Base-by-base conservation (phyloP, 495 filamentous ascomycete genomes). In the Acidiella bohemica region DNA sequence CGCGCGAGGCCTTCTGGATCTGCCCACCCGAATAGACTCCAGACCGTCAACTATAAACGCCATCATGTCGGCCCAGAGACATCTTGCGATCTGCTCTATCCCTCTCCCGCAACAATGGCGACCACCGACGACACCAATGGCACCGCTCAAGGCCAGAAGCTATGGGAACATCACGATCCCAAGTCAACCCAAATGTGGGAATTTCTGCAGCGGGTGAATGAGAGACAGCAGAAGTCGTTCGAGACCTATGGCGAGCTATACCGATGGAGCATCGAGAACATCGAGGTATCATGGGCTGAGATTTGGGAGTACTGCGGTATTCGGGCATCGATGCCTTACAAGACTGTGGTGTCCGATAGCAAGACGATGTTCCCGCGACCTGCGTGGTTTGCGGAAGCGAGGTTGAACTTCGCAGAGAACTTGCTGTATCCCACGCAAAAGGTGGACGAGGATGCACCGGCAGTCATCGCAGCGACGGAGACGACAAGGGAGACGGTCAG, bases 371-470 rank as follows among this genome's bases (percentile, higher is more conserved):
- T 90, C 53, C 90, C 90, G 10, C 72, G 81, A 27, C 86, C 90
- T 1, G 61, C 68, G 19, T 95, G 93, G 66, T 97, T 93, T 55
- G 57, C 72, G 28, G 80, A 78, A 5, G 74, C 81, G 14, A 74
- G 62, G 32, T 63, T 93, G 40, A 95, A 95, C 54, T 93, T 93
- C 57, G 84, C 86, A 17, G 82, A 93, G 63, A 95, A 95, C 59
- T 68, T 95, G 22, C 71, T 95, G 5, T 93, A 75, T 55, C 85
- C 87, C 4, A 60, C 65, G 11, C 67, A 66, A 30, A 56, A 68
- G 14, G 72, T 75, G 18, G 61, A 72, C 44, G 71, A 76, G 34
- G 62, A 74, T 39, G 57, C 59, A 2, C 51, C 67, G 14, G 84
- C 83, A 17, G 63, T 87, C 18, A 76, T 90, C 50, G 77, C 74